Evolutionary conservation across 805 yeast genomes (phyloP), one percentile per base, ranked within the genome.

Genomic region (Metschnikowia kofuensis): DNA sequence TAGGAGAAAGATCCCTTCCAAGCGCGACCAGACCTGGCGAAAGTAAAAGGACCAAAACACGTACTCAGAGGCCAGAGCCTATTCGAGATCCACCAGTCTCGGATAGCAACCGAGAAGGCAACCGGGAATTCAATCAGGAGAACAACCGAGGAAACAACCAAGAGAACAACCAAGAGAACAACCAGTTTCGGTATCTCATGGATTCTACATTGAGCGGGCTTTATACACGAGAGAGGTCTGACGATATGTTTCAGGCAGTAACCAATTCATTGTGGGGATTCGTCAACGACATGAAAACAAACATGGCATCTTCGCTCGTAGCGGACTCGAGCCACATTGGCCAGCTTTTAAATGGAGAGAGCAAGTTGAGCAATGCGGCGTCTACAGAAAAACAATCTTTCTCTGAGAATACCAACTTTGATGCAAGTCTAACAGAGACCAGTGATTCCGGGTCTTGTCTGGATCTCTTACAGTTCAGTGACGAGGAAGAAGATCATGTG

Each of bases 251-350:
- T 26, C 74, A 72, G 51, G 62, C 68, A 5, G 77, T 73, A 4
- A 68, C 75, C 8, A 58, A 68, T 14, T 69, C 74, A 11, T 63
- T 74, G 14, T 73, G 77, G 77, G 54, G 74, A 6, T 73, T 74
- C 57, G 74, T 74, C 21, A 70, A 68, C 50, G 77, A 73, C 45
- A 70, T 74, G 14, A 70, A 69, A 41, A 35, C 47, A 21, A 54
- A 54, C 21, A 51, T 54, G 52, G 45, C 42, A 6, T 38, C 57
- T 4, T 27, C 56, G 11, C 41, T 54, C 21, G 35, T 42, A 39
- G 31, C 21, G 2, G 50, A 42, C 12, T 39, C 40, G 14, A 13
- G 38, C 26, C 15, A 21, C 12, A 21, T 6, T 12, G 29, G 26
- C 27, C 21, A 21, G 21, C 21, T 21, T 21, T 3, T 7, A 26